Conservation (phyloP, 2,329 filamentous ascomycete species). For the Rhexocercosporidium sp. region DNA sequence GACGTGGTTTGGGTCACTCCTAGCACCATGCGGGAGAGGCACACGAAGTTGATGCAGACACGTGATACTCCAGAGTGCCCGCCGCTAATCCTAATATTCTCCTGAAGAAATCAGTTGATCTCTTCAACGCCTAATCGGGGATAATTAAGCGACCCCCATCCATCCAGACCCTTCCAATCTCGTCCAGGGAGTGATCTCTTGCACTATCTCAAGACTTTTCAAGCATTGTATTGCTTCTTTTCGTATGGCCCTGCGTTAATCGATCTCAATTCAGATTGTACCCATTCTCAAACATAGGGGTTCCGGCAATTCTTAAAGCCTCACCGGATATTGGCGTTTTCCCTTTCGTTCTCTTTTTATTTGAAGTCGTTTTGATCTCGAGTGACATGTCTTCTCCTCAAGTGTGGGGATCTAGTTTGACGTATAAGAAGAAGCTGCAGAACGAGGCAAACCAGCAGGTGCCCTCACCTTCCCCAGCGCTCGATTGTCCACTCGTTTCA, state of each 20-base stretch:
- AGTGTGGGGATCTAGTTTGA: constrained; percentile 2
- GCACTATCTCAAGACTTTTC: background rate
- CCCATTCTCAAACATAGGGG: background rate
- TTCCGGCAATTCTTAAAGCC: background rate
- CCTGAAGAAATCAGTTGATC: background rate
- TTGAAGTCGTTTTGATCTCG: background rate
- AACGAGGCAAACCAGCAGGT: constrained; percentile 23
- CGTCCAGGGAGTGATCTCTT: background rate
- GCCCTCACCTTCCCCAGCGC: no score
- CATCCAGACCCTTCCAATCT: background rate
- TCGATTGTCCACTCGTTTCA: no score
- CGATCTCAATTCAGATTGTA: background rate
- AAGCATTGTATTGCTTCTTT: background rate
- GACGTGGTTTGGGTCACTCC: background rate
- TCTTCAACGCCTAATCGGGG: background rate
- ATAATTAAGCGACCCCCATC: background rate
- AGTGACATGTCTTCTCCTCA: no score
- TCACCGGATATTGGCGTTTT: background rate
- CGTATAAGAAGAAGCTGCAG: constrained; percentile 24
- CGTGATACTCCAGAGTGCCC: background rate
- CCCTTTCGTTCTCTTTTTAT: background rate
- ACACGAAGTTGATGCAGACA: background rate
- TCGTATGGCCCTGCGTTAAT: background rate
- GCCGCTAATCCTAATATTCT: background rate
- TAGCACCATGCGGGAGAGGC: background rate